These are phyloP conservation scores for Plasmodium gonderi DNA, from an alignment of 169 alveolate species.

Conservation along the genomic window DNA sequence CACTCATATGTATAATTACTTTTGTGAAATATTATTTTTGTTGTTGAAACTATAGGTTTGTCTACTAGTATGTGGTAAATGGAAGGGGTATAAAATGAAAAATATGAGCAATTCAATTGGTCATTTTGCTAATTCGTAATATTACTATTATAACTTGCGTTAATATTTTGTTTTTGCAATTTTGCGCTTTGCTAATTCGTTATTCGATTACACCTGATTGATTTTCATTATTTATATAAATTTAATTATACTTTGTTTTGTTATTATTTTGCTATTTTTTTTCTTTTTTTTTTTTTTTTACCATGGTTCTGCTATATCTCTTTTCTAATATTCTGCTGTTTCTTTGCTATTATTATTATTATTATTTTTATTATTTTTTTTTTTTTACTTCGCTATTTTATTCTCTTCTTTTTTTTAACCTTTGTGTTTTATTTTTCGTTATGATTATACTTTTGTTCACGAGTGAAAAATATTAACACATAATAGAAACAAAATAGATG, in stretches of 20 bases:
- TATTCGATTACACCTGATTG: not conserved
- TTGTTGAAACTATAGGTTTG: not conserved
- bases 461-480: not conserved
- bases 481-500: conserved; percentile 19
- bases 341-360: not conserved
- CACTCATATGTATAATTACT: too few species aligned
- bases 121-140: not conserved
- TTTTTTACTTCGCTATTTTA: too few species aligned
- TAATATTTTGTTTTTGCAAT: not conserved
- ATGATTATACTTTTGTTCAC: not conserved
- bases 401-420: too few species aligned
- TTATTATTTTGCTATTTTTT: not conserved
- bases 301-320: too few species aligned
- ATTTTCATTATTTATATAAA: too few species aligned
- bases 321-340: not conserved
- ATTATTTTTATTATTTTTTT: too few species aligned
- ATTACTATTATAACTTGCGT: too few species aligned
- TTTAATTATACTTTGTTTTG: too few species aligned
- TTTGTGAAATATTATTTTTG: not conserved
- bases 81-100: not conserved
- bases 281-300: not conserved
- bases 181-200: not conserved
- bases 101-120: not conserved
- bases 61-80: not conserved
- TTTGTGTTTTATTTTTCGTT: too few species aligned